Conservation (phyloP, 495 filamentous ascomycete genomes). For the Aspergillus sclerotioniger region DNA sequence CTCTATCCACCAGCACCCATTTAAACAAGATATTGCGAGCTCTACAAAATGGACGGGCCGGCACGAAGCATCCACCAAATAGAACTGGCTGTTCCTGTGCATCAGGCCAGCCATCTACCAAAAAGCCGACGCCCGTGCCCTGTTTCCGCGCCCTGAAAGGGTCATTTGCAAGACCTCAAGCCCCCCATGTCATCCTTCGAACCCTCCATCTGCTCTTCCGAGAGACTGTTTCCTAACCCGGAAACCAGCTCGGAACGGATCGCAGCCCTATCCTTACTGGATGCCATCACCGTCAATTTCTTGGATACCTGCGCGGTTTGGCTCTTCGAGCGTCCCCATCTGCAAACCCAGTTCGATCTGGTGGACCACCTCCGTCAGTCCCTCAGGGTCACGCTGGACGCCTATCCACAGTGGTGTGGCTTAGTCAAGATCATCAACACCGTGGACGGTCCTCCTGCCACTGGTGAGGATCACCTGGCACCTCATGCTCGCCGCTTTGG, state of each 20-base stretch:
- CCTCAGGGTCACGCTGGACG: slow-evolving; percentile 23
- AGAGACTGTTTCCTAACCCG: slow-evolving; percentile 14
- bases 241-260: slow-evolving; percentile 6
- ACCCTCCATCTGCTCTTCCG: slow-evolving; percentile 1
- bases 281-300: slow-evolving; percentile 30
- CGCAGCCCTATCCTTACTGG: slow-evolving; percentile 27
- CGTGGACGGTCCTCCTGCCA: slow-evolving; percentile 6
- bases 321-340: slow-evolving; percentile 23
- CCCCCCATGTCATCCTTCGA: not conserved
- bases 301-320: slow-evolving; percentile 24
- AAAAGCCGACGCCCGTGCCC: no score
- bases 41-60: not conserved
- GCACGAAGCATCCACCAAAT: not conserved
- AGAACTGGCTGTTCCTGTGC: not conserved
- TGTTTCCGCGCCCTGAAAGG: not conserved
- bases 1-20: no score
- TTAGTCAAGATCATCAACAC: slow-evolving; percentile 21
- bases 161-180: not conserved
- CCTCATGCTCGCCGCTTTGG: slow-evolving; percentile 32
- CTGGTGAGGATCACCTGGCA: slow-evolving; percentile 1
- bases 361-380: slow-evolving; percentile 23
- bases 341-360: slow-evolving; percentile 6
- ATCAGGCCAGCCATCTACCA: not conserved
- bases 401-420: slow-evolving; percentile 35
- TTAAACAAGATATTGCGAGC: no score